phyloP scores from a whole-genome alignment of 345 rosid genomes.

The Lepidium didymum region DNA sequence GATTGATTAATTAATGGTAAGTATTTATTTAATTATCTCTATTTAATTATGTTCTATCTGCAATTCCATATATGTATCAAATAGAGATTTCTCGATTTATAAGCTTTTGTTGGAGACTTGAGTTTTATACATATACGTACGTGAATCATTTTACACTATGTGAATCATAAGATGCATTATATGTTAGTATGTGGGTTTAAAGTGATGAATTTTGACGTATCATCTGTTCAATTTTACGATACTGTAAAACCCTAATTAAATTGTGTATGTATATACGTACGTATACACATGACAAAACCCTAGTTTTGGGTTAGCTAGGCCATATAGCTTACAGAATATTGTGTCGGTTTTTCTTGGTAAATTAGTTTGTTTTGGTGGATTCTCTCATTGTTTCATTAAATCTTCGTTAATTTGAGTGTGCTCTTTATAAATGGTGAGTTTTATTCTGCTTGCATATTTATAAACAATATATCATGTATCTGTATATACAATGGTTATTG shows the following conservation, averaged over 20 bases:
- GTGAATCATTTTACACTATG: background rate
- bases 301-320: background rate
- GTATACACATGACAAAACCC: constrained; percentile 2
- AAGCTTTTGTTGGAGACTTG: background rate
- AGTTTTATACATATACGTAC: background rate
- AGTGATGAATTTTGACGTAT: background rate
- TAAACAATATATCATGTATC: too few species aligned
- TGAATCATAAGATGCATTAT: background rate
- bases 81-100: background rate
- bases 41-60: background rate
- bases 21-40: background rate
- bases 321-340: too few species aligned
- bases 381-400: too few species aligned
- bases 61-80: constrained; percentile 1
- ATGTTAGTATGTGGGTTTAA: background rate
- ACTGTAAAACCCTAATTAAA: constrained; percentile 7
- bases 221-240: background rate
- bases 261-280: background rate
- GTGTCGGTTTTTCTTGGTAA: too few species aligned
- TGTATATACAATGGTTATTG: too few species aligned
- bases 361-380: too few species aligned
- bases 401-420: too few species aligned
- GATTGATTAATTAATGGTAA: constrained; percentile 21
- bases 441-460: too few species aligned
- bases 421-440: too few species aligned